These are phyloP conservation scores for Dissophora ornata DNA, from an alignment of 192 early-diverging fungal genomes.

Conservation along the genomic window DNA sequence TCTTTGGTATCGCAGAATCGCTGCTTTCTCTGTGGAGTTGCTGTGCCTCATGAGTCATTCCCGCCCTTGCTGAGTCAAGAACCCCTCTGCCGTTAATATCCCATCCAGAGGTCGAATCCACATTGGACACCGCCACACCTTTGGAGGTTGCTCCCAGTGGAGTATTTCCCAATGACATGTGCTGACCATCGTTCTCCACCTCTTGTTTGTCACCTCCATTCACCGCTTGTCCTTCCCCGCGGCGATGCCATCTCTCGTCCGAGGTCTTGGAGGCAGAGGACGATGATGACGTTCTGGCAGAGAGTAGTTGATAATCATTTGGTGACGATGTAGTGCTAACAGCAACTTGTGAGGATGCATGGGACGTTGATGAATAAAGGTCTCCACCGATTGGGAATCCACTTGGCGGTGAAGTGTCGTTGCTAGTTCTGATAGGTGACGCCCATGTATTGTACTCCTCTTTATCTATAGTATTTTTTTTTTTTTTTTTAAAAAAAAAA, in stretches of 20 bases:
- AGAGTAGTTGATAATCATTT: not conserved
- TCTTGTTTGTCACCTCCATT: not conserved
- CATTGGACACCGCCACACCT: not conserved
- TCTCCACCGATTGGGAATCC: conserved; percentile 10
- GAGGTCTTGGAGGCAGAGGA: not conserved
- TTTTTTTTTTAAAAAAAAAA: no score
- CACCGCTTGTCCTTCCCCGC: not conserved
- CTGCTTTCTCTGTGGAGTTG: no score
- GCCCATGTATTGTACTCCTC: no score
- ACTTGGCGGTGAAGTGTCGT: not conserved
- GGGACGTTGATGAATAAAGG: conserved; percentile 1
- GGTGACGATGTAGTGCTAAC: not conserved
- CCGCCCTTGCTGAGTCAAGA: not conserved
- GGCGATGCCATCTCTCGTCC: not conserved
- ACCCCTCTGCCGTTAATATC: not conserved
- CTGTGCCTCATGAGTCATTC: no score
- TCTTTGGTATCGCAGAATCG: not conserved
- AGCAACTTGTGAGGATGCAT: not conserved
- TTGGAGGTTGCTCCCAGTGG: not conserved
- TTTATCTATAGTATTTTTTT: no score
- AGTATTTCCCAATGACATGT: not conserved
- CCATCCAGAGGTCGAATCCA: not conserved
- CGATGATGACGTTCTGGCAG: not conserved
- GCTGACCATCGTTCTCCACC: not conserved
- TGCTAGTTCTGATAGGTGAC: not conserved